Percentiles rank a stretch among this genome's conserved stretches.
Conservation (phyloP, 2,329 filamentous ascomycete genomes). For the Colletotrichum euphorbiae region DNA sequence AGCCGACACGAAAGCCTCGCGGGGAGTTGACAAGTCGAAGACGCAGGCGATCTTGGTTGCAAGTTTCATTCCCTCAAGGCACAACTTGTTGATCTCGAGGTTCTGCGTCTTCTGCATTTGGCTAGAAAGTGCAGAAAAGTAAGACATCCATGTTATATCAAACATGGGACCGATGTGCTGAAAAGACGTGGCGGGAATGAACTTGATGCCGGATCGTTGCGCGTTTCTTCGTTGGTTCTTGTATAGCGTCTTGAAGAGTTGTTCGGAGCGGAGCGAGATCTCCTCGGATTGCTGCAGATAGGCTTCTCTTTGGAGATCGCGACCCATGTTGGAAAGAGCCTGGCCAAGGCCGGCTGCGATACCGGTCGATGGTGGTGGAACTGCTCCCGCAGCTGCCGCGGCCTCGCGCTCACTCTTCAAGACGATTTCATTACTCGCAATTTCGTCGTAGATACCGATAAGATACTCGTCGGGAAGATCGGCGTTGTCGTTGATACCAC, state of each 20-base stretch:
- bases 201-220: constrained; percentile 75
- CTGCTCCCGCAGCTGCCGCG: constrained; percentile 80
- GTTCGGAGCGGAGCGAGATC: constrained; percentile 78
- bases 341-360: constrained; percentile 87
- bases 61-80: constrained; percentile 94
- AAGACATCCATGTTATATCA: constrained; percentile 99
- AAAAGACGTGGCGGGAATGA: constrained; percentile 92
- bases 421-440: constrained; percentile 91
- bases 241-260: constrained; percentile 93
- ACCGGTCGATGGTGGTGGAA: constrained; percentile 70
- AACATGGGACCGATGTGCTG: constrained; percentile 99
- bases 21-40: constrained; percentile 92
- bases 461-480: constrained; percentile 95
- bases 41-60: constrained; percentile 93
- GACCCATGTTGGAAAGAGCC: constrained; percentile 89
- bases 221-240: constrained; percentile 88
- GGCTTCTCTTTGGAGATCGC: constrained; percentile 91
- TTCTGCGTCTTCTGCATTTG: constrained; percentile 95
- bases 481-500: constrained; percentile 96
- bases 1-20: constrained; percentile 94
- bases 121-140: constrained; percentile 92
- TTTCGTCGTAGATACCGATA: constrained; percentile 90
- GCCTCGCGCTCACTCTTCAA: constrained; percentile 91
- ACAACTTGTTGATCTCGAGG: constrained; percentile 89
- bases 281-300: constrained; percentile 96